Percentiles rank a stretch among this genome's conserved stretches.
Evolutionary conservation across 1,284 basidiomycete species (phyloP).

Genomic region (Pseudozyma sp.): DNA sequence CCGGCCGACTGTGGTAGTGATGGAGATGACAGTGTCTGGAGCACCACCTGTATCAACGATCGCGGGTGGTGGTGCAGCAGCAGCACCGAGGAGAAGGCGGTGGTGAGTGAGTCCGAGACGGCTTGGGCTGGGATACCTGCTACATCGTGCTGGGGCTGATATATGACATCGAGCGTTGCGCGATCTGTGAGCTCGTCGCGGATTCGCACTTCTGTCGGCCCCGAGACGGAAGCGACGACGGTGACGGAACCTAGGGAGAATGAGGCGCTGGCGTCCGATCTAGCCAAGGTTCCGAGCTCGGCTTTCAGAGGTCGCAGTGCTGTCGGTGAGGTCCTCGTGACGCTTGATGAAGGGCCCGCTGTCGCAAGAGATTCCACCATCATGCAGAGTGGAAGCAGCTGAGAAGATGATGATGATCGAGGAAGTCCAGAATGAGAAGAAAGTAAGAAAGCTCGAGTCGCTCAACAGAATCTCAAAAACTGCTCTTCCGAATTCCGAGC

Average conservation of each 20-base stretch:
- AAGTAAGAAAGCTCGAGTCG: neutral
- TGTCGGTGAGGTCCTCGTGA: conserved; percentile 28
- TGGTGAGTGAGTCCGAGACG: conserved; percentile 20
- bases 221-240: conserved; percentile 70
- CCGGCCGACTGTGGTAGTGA: conserved; percentile 25
- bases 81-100: conserved; percentile 66
- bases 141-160: conserved; percentile 71
- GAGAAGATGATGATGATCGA: conserved; percentile 5
- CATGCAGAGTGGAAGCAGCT: neutral
- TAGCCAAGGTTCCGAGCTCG: conserved; percentile 29
- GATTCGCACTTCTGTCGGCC: conserved; percentile 73
- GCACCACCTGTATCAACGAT: conserved; percentile 76
- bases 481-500: conserved; percentile 10
- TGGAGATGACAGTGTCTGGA: conserved; percentile 73
- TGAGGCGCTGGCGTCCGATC: conserved; percentile 56
- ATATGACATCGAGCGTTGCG: conserved; percentile 72
- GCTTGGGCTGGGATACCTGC: conserved; percentile 62
- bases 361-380: neutral
- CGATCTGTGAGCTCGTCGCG: conserved; percentile 72
- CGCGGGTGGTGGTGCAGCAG: conserved; percentile 72
- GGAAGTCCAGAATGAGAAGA: neutral
- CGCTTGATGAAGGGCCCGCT: conserved; percentile 2
- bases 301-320: conserved; percentile 39
- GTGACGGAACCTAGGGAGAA: conserved; percentile 53
- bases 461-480: neutral